Conservation (phyloP, 2,329 filamentous ascomycete genomes). For the Monilinia vaccinii-corymbosi region DNA sequence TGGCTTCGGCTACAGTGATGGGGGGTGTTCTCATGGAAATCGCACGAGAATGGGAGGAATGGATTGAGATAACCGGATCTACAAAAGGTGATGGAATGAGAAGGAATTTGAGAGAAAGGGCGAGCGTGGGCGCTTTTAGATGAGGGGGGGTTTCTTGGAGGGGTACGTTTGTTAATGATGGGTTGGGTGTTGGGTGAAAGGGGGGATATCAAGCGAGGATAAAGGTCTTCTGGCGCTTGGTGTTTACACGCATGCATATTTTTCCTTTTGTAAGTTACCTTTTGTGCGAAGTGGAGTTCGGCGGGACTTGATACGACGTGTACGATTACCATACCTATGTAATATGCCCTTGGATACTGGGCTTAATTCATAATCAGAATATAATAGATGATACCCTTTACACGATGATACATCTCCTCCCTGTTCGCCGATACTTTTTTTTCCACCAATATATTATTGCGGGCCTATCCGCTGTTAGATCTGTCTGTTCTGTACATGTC, state of each 20-base stretch:
- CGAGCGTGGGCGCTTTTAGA: constrained; percentile 27
- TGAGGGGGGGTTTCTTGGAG: constrained; percentile 11
- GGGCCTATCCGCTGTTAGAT: no score
- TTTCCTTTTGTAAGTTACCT: constrained; percentile 1
- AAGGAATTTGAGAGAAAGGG: constrained; percentile 25
- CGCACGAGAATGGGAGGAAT: constrained; percentile 86
- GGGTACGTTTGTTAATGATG: not conserved
- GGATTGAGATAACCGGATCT: constrained; percentile 53
- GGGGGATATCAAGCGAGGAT: not conserved
- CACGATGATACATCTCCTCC: not conserved
- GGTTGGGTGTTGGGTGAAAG: not conserved
- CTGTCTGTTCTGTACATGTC: no score
- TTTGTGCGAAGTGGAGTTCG: not conserved
- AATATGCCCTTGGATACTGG: constrained; percentile 7
- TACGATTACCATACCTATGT: constrained; percentile 9
- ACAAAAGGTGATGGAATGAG: constrained; percentile 19
- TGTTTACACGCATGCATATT: not conserved
- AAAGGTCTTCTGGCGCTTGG: not conserved
- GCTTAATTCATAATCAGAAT: constrained; percentile 8
- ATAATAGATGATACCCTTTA: constrained; percentile 4
- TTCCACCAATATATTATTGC: no score
- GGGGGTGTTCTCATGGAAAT: constrained; percentile 91
- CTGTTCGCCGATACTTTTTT: no score
- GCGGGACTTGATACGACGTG: constrained; percentile 7
- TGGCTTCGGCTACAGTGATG: constrained; percentile 93